These are phyloP conservation scores for Aspergillus novoparasiticus DNA, from an alignment of 2,329 filamentous ascomycete species.

Conservation along the genomic window DNA sequence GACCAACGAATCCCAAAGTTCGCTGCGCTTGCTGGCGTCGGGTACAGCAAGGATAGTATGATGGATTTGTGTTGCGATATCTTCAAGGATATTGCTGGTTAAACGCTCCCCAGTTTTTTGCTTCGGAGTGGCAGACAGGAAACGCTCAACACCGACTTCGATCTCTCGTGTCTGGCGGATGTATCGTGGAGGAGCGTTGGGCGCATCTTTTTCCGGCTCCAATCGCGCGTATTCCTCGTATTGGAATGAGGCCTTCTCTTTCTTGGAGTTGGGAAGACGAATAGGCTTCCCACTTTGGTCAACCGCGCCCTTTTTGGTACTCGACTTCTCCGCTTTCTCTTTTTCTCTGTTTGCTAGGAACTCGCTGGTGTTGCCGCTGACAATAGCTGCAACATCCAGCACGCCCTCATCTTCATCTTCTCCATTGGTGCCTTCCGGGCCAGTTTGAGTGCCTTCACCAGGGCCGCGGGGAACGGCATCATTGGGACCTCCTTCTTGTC, in stretches of 20 bases:
- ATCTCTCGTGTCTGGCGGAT: conserved; percentile 57
- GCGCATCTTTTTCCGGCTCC: conserved; percentile 54
- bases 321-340: conserved; percentile 61
- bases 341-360: conserved; percentile 64
- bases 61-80: conserved; percentile 82
- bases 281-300: conserved; percentile 52
- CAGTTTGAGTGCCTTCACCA: conserved; percentile 58
- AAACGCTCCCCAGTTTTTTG: conserved; percentile 34
- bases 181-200: conserved; percentile 53
- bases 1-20: conserved; percentile 89
- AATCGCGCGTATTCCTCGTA: conserved; percentile 62
- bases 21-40: conserved; percentile 79
- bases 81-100: conserved; percentile 71
- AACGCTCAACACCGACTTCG: conserved; percentile 65
- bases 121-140: conserved; percentile 56
- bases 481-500: conserved; percentile 43
- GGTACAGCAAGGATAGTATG: conserved; percentile 79
- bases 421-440: conserved; percentile 51
- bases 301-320: conserved; percentile 54
- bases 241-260: conserved; percentile 61
- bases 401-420: conserved; percentile 64
- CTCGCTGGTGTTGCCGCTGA: conserved; percentile 65
- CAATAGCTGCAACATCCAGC: conserved; percentile 66
- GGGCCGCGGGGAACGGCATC: conserved; percentile 54
- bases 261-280: conserved; percentile 61